Percentiles rank a stretch among this genome's conserved stretches.
Evolutionary conservation across 2,329 filamentous ascomycete species (phyloP).

Genomic region (Arthrobotrys musiformis): DNA sequence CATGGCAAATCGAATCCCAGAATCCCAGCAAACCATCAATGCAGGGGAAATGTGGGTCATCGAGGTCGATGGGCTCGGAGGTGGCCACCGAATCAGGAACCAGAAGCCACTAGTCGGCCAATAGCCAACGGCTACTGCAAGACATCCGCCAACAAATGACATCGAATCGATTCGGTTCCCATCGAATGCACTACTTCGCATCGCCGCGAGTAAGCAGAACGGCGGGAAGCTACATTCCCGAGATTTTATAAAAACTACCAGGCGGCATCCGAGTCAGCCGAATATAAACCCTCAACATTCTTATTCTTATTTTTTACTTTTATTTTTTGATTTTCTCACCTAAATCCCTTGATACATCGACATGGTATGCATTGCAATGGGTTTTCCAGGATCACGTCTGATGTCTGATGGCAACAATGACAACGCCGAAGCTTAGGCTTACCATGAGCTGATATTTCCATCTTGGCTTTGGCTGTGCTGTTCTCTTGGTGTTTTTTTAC

Average conservation of each 20-base stretch:
- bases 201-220: slow-evolving; percentile 24
- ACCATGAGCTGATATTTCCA: background rate
- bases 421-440: slow-evolving; percentile 13
- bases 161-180: slow-evolving; percentile 44
- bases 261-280: slow-evolving; percentile 21
- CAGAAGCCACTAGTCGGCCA: slow-evolving; percentile 30
- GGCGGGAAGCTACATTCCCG: slow-evolving; percentile 43
- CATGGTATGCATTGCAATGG: background rate
- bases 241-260: slow-evolving; percentile 19
- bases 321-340: background rate
- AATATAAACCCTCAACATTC: background rate
- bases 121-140: slow-evolving; percentile 37
- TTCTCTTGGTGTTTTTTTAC: slow-evolving; percentile 13
- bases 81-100: slow-evolving; percentile 54
- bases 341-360: background rate
- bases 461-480: background rate
- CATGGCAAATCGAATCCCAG: slow-evolving; percentile 42
- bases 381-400: background rate
- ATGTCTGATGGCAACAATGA: background rate
- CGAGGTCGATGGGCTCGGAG: slow-evolving; percentile 45
- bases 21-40: slow-evolving; percentile 41
- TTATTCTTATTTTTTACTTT: background rate
- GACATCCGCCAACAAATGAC: slow-evolving; percentile 31
- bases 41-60: slow-evolving; percentile 53
- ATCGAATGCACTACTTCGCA: slow-evolving; percentile 30